Evolutionary conservation across 148 eudicot genomes (phyloP), one percentile per base, ranked within the genome.

Genomic region (Linanthus parryae): DNA sequence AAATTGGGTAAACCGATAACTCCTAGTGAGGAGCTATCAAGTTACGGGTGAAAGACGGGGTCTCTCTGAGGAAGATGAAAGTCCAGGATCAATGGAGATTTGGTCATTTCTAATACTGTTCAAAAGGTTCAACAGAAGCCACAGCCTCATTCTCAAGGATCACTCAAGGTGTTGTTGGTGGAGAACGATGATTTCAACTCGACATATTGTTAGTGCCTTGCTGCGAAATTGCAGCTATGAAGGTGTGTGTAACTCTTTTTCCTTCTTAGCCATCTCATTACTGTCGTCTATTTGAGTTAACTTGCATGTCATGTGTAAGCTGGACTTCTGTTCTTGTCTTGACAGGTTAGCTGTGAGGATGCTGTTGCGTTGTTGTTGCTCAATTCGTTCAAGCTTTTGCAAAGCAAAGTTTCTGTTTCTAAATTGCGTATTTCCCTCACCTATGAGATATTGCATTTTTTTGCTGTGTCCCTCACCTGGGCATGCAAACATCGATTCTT

Each of bases 141-240:
- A 57, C 72, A 70, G 44, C 65, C 60, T 18, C n/a, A n/a, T n/a
- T n/a, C n/a, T n/a, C 83, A 73, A 63, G 73, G 71, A 27, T 61
- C 66, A 23, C 52, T 79, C 20, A 85, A 75, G 68, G 86, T 85
- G 42, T 64, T 85, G 49, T 72, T 85, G 23, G 89, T 85, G 24
- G 95, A 85, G 68, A 72, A 71, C 34, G 95, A 85, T 59, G 95
- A 79, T 61, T n/a, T 72, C 83, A 41, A 85, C 95, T 44, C 89
- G 95, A 26, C 95, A 85, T 59, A 68, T 85, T 36, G 89, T 85
- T 59, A 74, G 81, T 57, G 95, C 95, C 20, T 64, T 85, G 63
- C 81, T 85, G 44, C 75, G 82, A 28, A 85, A 85, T 40, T 85
- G 95, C 73, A 82, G 89, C 66, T 85, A 82, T 58, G 89, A 85